Percentiles rank a stretch among this genome's conserved stretches.
Conservation (phyloP, 805 yeast genomes). For the Ogataea siamensis region DNA sequence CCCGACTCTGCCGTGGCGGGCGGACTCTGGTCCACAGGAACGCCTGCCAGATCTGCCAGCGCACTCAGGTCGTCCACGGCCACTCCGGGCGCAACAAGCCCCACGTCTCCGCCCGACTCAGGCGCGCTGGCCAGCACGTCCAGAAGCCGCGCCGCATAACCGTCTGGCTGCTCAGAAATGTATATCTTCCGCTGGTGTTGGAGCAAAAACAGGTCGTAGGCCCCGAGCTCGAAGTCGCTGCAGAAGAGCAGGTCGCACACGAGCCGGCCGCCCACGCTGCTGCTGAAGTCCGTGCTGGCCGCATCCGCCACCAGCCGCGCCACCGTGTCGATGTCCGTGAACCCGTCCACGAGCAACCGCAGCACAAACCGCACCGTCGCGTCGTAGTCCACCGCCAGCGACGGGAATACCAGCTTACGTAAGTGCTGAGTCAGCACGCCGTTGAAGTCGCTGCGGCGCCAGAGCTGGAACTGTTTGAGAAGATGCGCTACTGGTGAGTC, state of each 20-base stretch:
- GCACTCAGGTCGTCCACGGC: slow-evolving; percentile 27
- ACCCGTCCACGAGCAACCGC: slow-evolving; percentile 38
- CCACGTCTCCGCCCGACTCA: slow-evolving; percentile 18
- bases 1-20: slow-evolving; percentile 11
- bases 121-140: slow-evolving; percentile 10
- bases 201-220: slow-evolving; percentile 20
- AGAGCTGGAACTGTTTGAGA: slow-evolving; percentile 34
- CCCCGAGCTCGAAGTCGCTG: slow-evolving; percentile 17
- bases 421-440: slow-evolving; percentile 26
- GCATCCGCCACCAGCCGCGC: slow-evolving; percentile 30
- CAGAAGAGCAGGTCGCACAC: slow-evolving; percentile 29
- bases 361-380: slow-evolving; percentile 36
- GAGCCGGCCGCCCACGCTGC: slow-evolving; percentile 18
- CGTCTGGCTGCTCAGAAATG: slow-evolving; percentile 14
- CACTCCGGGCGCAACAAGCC: slow-evolving; percentile 21
- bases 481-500: slow-evolving; percentile 14
- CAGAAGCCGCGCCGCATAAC: slow-evolving; percentile 20
- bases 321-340: slow-evolving; percentile 35
- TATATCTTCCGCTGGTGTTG: slow-evolving; percentile 18
- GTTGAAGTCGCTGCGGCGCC: slow-evolving; percentile 37
- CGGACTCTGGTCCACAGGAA: slow-evolving; percentile 24
- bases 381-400: slow-evolving; percentile 35
- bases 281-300: slow-evolving; percentile 21
- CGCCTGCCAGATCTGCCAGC: slow-evolving; percentile 26
- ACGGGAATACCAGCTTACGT: slow-evolving; percentile 29